Evolutionary conservation across 805 yeast species (phyloP), one percentile per base, ranked within the genome.

Genomic region (Saccharomycopsis selenospora): DNA sequence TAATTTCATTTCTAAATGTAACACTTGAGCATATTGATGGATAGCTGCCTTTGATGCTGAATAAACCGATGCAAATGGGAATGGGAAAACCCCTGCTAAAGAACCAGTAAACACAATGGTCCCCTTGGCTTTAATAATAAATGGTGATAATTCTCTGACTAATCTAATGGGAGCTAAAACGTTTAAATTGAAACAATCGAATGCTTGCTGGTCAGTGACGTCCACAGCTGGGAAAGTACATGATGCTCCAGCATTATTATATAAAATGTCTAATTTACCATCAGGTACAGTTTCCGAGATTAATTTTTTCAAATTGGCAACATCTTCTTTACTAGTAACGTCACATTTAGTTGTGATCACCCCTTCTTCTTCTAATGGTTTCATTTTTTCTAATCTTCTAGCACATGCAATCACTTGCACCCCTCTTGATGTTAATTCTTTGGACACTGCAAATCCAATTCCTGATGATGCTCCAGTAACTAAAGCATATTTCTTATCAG

Each of bases 201-300:
- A 66, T 25, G 79, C 56, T 28, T 64, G 70, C 10, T 71, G 80
- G 59, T 82, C 80, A 2, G 73, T 65, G 2, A 79, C 83, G 62
- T 84, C 93, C 42, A 75, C 54, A 0, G 85, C 86, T 0, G 93
- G 86, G 46, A 79, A 70, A 0, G 85, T 76, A 57, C 90, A 85
- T 22, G 88, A 72, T 56, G 76, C 81, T 14, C 90, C 90, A 1
- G 95, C 95, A 61, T 85, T 85, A 62, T 85, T 85, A 66, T 71
- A 83, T 46, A 85, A 62, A 7, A 81, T 56, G 56, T 84, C 87
- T 48, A 83, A 61, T 44, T 70, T 68, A 1, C 73, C 75, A 30
- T 72, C 76, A 7, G 72, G 68, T 28, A 67, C 50, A 36, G 72
- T 68, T 0, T 55, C 49, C 2, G 55, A 49, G n/a, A 82, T 67